Percentiles rank a stretch among this genome's conserved stretches.
Conservation (phyloP, 768 basidiomycete genomes). For the Hemileccinum impolitum region DNA sequence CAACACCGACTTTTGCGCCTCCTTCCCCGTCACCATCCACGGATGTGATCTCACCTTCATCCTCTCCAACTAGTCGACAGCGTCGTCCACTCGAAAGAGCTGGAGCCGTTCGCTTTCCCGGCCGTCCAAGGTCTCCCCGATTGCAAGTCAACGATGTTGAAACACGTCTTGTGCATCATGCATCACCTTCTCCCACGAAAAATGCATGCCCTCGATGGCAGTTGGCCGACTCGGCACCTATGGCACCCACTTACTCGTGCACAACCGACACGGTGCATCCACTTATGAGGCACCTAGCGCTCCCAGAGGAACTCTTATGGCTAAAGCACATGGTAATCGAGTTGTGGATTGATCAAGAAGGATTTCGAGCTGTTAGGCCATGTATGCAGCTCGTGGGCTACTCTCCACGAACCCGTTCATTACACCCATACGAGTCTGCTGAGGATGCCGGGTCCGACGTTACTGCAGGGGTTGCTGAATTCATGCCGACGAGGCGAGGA, state of each 20-base stretch:
- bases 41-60: slow-evolving; percentile 21
- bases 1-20: slow-evolving; percentile 25
- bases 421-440: slow-evolving; percentile 24
- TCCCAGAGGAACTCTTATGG: slow-evolving; percentile 47
- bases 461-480: slow-evolving; percentile 54
- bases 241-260: slow-evolving; percentile 6
- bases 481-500: slow-evolving; percentile 57
- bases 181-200: slow-evolving; percentile 4
- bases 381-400: slow-evolving; percentile 58
- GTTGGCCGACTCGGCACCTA: slow-evolving; percentile 6
- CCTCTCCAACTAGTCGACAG: slow-evolving; percentile 17
- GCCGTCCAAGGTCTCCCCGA: slow-evolving; percentile 24
- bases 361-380: slow-evolving; percentile 63
- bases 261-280: slow-evolving; percentile 7
- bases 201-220: slow-evolving; percentile 12
- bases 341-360: slow-evolving; percentile 81
- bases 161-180: neutral
- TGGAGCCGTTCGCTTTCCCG: slow-evolving; percentile 30
- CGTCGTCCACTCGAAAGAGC: slow-evolving; percentile 32
- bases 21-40: slow-evolving; percentile 30
- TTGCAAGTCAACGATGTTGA: slow-evolving; percentile 18
- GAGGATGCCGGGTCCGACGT: slow-evolving; percentile 29
- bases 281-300: slow-evolving; percentile 14
- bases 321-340: slow-evolving; percentile 52
- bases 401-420: slow-evolving; percentile 32